These are phyloP conservation scores for Perilla frutescens DNA, from an alignment of 257 asterid species.

Conservation along the genomic window DNA sequence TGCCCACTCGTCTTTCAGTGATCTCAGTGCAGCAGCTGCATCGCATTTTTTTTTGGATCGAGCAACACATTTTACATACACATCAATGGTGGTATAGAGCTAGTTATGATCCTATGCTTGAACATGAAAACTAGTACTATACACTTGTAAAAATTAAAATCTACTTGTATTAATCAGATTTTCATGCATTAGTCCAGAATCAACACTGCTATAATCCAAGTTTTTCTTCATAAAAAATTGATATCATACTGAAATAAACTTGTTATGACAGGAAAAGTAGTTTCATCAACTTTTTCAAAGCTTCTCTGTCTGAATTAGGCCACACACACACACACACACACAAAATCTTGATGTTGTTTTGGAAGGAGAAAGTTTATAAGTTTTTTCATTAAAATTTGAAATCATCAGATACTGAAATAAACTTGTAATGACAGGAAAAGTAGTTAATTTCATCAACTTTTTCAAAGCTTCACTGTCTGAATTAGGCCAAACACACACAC, in stretches of 20 bases:
- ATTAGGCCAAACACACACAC: neutral
- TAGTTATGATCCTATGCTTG: slow-evolving; percentile 20
- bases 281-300: slow-evolving; percentile 4
- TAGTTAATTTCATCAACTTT: neutral
- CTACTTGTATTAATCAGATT: neutral
- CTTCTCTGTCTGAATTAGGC: neutral
- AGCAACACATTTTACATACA: neutral
- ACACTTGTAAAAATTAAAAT: neutral
- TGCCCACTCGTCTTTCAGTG: slow-evolving; percentile 80
- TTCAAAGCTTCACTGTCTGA: neutral
- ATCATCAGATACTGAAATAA: no score
- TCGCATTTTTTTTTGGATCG: neutral
- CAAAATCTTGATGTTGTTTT: neutral
- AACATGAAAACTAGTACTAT: slow-evolving; percentile 16
- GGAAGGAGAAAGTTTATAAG: neutral
- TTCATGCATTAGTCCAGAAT: slow-evolving; percentile 8
- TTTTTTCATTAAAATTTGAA: neutral
- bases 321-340: neutral
- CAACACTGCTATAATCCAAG: neutral
- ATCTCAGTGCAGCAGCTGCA: slow-evolving; percentile 77
- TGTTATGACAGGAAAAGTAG: neutral
- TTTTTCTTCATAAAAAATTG: neutral
- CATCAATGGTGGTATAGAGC: neutral
- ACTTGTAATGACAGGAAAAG: neutral
- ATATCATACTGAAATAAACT: neutral